A percentile compares a stretch with the other conserved stretches of the same genome.
These are phyloP conservation scores for Pichia eremophila DNA, from an alignment of 805 yeast genomes.

Conservation along the genomic window DNA sequence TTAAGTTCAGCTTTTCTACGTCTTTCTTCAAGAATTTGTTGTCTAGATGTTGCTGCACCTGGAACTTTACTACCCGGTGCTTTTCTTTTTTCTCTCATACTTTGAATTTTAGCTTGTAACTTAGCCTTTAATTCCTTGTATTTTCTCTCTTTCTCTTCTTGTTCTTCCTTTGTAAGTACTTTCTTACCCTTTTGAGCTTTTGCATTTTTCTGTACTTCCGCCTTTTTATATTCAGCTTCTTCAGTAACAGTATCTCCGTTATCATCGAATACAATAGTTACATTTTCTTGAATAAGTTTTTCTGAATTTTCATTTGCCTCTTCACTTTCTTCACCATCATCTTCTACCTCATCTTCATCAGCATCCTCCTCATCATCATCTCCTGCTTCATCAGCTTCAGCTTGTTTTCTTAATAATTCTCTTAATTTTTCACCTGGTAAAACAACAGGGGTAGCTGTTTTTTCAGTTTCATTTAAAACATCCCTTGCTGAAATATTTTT, in stretches of 20 bases:
- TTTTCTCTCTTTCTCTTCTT: slow-evolving; percentile 40
- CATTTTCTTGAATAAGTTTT: slow-evolving; percentile 5
- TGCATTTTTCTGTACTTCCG: slow-evolving; percentile 7
- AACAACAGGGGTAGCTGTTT: slow-evolving; percentile 40
- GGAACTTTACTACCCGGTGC: slow-evolving; percentile 79
- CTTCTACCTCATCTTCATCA: slow-evolving; percentile 14
- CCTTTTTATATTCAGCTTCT: slow-evolving; percentile 4
- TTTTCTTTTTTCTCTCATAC: slow-evolving; percentile 69
- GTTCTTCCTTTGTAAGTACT: slow-evolving; percentile 37
- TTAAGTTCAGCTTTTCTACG: slow-evolving; percentile 37
- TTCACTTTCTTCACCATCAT: slow-evolving; percentile 23
- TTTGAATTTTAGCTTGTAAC: slow-evolving; percentile 62
- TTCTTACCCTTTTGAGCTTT: slow-evolving; percentile 13
- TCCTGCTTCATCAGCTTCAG: slow-evolving; percentile 8
- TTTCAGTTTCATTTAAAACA: slow-evolving; percentile 45
- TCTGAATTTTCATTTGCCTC: neutral
- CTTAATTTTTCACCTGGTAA: slow-evolving; percentile 24
- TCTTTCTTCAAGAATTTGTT: slow-evolving; percentile 61
- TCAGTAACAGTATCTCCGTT: slow-evolving; percentile 46
- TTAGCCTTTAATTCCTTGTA: slow-evolving; percentile 67
- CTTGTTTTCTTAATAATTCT: slow-evolving; percentile 11
- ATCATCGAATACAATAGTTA: slow-evolving; percentile 54
- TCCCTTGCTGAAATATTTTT: slow-evolving; percentile 48
- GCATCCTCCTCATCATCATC: slow-evolving; percentile 3
- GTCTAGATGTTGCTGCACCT: slow-evolving; percentile 83